Conservation (phyloP, 2,329 filamentous ascomycete species). For the Arthrocladium fulminans region DNA sequence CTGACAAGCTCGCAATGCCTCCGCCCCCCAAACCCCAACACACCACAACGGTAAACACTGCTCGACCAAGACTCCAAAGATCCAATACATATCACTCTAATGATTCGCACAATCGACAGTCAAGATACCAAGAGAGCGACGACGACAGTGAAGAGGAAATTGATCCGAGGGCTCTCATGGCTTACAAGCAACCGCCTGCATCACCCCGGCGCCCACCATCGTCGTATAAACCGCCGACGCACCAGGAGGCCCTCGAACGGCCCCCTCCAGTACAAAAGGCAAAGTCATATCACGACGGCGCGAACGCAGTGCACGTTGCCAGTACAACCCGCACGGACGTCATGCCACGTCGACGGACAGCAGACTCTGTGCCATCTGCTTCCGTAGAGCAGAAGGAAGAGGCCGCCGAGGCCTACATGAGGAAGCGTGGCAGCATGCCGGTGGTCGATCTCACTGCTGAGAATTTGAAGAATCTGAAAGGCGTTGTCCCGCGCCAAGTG, state of each 20-base stretch:
- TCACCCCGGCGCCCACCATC: conserved; percentile 18
- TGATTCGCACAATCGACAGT: conserved; percentile 8
- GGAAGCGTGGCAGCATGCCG: conserved; percentile 12
- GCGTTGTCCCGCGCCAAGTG: conserved; percentile 11
- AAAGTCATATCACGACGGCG: conserved; percentile 7
- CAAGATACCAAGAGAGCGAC: conserved; percentile 9
- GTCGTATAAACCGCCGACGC: conserved; percentile 12
- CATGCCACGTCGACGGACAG: conserved; percentile 3
- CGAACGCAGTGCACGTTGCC: not conserved
- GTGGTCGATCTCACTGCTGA: conserved; percentile 17
- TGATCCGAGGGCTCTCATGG: conserved; percentile 10
- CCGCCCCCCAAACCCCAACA: conserved; percentile 16
- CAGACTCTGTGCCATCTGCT: conserved; percentile 2
- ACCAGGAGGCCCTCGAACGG: conserved; percentile 12
- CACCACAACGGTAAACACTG: conserved; percentile 8
- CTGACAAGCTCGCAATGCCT: conserved; percentile 17
- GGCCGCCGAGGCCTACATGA: conserved; percentile 17
- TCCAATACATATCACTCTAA: conserved; percentile 16
- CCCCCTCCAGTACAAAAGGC: conserved; percentile 11
- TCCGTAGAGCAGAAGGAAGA: conserved; percentile 13
- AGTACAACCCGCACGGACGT: not conserved
- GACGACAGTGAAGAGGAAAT: conserved; percentile 12
- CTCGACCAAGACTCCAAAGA: conserved; percentile 15
- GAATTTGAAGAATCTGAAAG: conserved; percentile 17
- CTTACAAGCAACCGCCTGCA: conserved; percentile 12